Evolutionary conservation across 2,329 filamentous ascomycete species (phyloP).

Genomic region (Calonectria multiphialidica): DNA sequence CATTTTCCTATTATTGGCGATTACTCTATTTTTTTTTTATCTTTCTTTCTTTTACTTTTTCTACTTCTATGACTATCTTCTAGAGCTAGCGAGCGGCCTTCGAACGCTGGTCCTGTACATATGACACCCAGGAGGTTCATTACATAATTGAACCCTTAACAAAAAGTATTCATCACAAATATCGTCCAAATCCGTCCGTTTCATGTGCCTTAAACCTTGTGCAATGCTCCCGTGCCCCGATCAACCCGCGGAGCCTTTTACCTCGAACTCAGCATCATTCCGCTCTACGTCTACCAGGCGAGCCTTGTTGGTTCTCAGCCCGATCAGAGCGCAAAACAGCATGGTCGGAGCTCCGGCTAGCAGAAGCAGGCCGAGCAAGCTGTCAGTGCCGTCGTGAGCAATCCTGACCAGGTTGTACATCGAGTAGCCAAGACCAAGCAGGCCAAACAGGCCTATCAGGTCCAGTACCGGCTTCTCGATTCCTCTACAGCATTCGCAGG

Average conservation of each 20-base stretch:
- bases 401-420: neutral
- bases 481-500: neutral
- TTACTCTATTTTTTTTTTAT: conserved; percentile 8
- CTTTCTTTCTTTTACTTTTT: conserved; percentile 23
- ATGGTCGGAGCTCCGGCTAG: neutral
- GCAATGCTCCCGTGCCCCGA: no score
- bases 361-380: neutral
- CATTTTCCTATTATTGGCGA: conserved; percentile 16
- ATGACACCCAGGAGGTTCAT: conserved; percentile 33
- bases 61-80: conserved; percentile 30
- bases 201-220: neutral
- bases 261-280: neutral
- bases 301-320: neutral
- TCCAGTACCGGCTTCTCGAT: neutral
- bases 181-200: neutral
- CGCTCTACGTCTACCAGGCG: neutral
- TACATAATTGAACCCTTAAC: conserved; percentile 17
- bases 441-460: neutral
- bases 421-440: neutral
- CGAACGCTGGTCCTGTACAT: conserved; percentile 37
- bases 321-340: neutral
- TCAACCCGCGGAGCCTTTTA: neutral
- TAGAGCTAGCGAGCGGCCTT: conserved; percentile 38
- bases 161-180: neutral
- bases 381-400: neutral